A percentile compares a stretch with the other conserved stretches of the same genome.
These are phyloP conservation scores for Daldinia bambusicola DNA, from an alignment of 495 filamentous ascomycete species.

Conservation along the genomic window DNA sequence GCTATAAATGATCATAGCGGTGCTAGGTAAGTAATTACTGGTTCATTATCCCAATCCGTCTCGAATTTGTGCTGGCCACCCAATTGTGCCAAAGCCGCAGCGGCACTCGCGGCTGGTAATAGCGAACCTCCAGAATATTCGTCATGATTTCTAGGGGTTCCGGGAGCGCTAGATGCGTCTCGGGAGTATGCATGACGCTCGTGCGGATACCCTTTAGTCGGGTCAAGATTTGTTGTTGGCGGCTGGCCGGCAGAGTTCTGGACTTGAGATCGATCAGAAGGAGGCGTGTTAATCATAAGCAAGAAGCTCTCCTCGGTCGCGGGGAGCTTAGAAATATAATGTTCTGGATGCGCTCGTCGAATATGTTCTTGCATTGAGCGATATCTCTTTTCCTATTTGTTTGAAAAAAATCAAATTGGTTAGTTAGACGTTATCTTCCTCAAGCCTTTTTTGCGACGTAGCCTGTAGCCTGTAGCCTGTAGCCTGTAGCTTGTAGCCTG, in stretches of 20 bases:
- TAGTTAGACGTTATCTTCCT: conserved; percentile 15
- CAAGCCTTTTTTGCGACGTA: conserved; percentile 6
- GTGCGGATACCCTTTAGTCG: conserved; percentile 54
- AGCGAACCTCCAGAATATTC: conserved; percentile 70
- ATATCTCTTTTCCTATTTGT: conserved; percentile 88
- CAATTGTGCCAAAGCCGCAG: conserved; percentile 86
- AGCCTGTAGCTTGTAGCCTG: too few species aligned
- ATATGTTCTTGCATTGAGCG: conserved; percentile 99
- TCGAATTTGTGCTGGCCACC: conserved; percentile 81
- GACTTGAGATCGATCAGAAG: conserved; percentile 75
- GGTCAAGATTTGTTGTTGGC: conserved; percentile 37
- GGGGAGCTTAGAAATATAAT: conserved; percentile 98
- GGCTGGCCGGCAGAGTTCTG: conserved; percentile 48
- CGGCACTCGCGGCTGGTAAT: conserved; percentile 78
- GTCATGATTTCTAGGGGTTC: conserved; percentile 76
- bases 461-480: too few species aligned
- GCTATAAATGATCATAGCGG: conserved; percentile 14
- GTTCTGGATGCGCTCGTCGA: conserved; percentile 93
- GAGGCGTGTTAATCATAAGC: conserved; percentile 91
- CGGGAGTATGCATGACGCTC: conserved; percentile 61
- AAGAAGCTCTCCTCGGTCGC: conserved; percentile 98
- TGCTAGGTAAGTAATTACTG: conserved; percentile 63
- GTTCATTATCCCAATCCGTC: conserved; percentile 84
- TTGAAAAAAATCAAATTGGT: background rate
- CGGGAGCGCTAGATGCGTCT: conserved; percentile 75